phyloP scores from a whole-genome alignment of 169 alveolate species.

The Plasmodium chabaudi region DNA sequence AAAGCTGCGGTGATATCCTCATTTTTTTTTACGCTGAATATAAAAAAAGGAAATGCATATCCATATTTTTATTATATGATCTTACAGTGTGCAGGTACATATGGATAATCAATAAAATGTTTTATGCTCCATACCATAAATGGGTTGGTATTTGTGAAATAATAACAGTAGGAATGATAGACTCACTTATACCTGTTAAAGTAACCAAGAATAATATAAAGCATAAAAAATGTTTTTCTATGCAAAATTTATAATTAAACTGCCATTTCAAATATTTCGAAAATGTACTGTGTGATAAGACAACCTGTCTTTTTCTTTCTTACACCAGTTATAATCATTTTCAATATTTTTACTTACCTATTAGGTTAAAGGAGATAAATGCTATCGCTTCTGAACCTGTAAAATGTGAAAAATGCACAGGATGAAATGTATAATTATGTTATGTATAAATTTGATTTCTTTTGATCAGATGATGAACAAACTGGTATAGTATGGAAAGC shows the following conservation, averaged over 20 bases:
- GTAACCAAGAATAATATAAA: not conserved
- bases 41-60: not conserved
- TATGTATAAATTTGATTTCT: not conserved
- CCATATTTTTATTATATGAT: not conserved
- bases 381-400: slow-evolving; percentile 66
- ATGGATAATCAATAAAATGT: not conserved
- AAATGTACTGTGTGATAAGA: not conserved
- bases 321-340: too few species aligned
- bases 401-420: not conserved
- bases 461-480: not conserved
- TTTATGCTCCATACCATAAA: slow-evolving; percentile 32
- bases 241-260: too few species aligned
- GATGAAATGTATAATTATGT: not conserved
- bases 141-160: slow-evolving; percentile 76
- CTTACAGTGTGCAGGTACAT: not conserved
- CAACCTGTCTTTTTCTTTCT: too few species aligned
- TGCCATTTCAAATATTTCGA: not conserved
- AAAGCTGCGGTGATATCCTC: slow-evolving; percentile 69
- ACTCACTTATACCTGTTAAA: slow-evolving; percentile 68
- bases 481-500: not conserved
- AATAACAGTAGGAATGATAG: slow-evolving; percentile 73
- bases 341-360: slow-evolving; percentile 4
- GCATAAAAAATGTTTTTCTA: too few species aligned
- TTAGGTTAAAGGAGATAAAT: slow-evolving; percentile 58
- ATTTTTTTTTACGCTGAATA: slow-evolving; percentile 54